Evolutionary conservation across 495 filamentous ascomycete species (phyloP).

Genomic region (Talaromyces borbonicus): DNA sequence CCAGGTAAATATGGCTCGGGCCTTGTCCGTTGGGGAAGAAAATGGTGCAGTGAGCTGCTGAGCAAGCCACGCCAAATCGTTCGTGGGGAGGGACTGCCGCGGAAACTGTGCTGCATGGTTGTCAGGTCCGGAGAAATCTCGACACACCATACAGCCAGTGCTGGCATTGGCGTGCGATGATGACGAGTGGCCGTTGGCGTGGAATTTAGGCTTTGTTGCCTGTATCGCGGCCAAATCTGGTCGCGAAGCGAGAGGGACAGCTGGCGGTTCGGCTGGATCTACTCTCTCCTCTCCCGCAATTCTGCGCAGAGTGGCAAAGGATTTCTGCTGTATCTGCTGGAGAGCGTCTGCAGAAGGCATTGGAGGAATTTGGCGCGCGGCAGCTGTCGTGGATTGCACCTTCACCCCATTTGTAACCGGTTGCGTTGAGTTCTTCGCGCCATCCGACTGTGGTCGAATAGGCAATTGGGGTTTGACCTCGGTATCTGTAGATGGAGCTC

Average conservation of each 20-base stretch:
- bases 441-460: slow-evolving; percentile 19
- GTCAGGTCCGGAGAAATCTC: slow-evolving; percentile 81
- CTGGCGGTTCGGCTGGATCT: slow-evolving; percentile 33
- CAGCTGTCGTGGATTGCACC: neutral
- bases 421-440: slow-evolving; percentile 11
- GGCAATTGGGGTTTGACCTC: slow-evolving; percentile 16
- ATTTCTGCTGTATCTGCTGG: slow-evolving; percentile 24
- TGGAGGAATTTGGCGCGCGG: slow-evolving; percentile 27
- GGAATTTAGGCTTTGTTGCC: slow-evolving; percentile 42
- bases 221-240: slow-evolving; percentile 47
- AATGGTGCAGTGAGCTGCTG: slow-evolving; percentile 70
- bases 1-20: slow-evolving; percentile 88
- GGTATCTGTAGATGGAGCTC: slow-evolving; percentile 2
- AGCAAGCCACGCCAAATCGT: slow-evolving; percentile 62
- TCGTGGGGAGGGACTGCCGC: slow-evolving; percentile 51
- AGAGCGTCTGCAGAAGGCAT: slow-evolving; percentile 20
- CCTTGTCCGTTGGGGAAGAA: slow-evolving; percentile 74
- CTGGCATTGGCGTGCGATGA: slow-evolving; percentile 11
- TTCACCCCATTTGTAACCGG: slow-evolving; percentile 9
- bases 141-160: slow-evolving; percentile 61
- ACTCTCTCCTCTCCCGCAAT: slow-evolving; percentile 13
- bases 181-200: slow-evolving; percentile 9
- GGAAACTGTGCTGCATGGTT: slow-evolving; percentile 68
- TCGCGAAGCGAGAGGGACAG: slow-evolving; percentile 45
- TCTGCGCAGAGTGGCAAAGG: slow-evolving; percentile 32